A percentile compares a stretch with the other conserved stretches of the same genome.
Conservation (phyloP, 192 early-diverging fungal species). For the Backusella morwellensis region DNA sequence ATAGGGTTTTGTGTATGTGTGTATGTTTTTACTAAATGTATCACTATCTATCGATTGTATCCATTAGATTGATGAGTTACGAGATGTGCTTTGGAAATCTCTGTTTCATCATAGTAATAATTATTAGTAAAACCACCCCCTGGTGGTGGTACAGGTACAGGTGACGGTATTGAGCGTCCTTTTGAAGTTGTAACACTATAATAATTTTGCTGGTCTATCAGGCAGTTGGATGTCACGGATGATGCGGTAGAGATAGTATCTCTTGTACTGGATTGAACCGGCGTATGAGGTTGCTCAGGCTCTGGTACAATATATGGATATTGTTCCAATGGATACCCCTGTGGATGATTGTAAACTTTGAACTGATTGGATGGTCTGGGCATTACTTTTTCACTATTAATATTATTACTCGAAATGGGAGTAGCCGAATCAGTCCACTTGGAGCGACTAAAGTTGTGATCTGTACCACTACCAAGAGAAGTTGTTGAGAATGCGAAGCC, state of each 20-base stretch:
- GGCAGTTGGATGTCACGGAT: neutral
- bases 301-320: neutral
- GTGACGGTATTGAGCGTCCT: neutral
- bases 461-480: neutral
- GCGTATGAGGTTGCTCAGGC: neutral
- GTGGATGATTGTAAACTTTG: neutral
- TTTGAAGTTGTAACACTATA: neutral
- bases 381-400: neutral
- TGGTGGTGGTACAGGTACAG: neutral
- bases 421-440: neutral
- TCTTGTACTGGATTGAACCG: neutral
- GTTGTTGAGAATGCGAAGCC: neutral
- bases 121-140: neutral
- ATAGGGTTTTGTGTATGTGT: neutral
- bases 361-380: neutral
- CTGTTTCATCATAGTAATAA: neutral
- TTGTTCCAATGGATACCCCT: neutral
- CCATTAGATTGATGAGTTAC: neutral
- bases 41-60: neutral
- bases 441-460: neutral
- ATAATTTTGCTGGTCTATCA: neutral
- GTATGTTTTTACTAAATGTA: neutral
- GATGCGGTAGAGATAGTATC: neutral
- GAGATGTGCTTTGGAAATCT: neutral
- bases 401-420: neutral